Evolutionary conservation across 495 filamentous ascomycete genomes (phyloP).

Genomic region (Penicillium maclennaniae): DNA sequence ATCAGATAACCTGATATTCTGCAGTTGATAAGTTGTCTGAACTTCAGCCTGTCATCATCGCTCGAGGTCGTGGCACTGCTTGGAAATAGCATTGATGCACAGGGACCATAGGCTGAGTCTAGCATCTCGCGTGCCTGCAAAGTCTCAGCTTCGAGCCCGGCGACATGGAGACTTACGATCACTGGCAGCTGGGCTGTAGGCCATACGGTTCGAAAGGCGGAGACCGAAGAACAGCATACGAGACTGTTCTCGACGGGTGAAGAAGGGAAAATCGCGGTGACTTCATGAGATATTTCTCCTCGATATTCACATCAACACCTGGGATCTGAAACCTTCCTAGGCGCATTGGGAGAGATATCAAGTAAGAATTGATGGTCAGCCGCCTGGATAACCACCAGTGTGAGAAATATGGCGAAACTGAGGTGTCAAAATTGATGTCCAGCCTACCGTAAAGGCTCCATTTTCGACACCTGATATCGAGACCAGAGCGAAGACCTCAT

Average conservation of each 20-base stretch:
- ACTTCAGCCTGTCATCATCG: constrained; percentile 60
- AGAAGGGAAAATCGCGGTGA: constrained; percentile 56
- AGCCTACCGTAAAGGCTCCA: not conserved
- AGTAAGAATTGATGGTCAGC: not conserved
- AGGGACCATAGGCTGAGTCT: constrained; percentile 47
- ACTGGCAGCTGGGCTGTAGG: not conserved
- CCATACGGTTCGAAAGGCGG: constrained; percentile 32
- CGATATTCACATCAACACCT: not conserved
- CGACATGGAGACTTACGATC: constrained; percentile 45
- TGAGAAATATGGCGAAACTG: not conserved
- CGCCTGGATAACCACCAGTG: not conserved
- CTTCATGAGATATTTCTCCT: constrained; percentile 24
- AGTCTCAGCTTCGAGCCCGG: constrained; percentile 53
- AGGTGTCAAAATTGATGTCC: not conserved
- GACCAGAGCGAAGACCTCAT: not conserved
- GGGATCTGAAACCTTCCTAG: not conserved
- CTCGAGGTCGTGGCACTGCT: constrained; percentile 59
- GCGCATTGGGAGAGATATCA: not conserved
- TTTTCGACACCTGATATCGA: not conserved
- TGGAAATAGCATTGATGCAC: constrained; percentile 56
- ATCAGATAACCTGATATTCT: not conserved
- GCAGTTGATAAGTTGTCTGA: not conserved
- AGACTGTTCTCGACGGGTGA: constrained; percentile 54
- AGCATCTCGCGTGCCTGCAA: constrained; percentile 43
- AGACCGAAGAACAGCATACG: constrained; percentile 57